A percentile compares a stretch with the other conserved stretches of the same genome.
These are phyloP conservation scores for Pseudogymnoascus sp. DNA, from an alignment of 2,329 filamentous ascomycete genomes.

Conservation along the genomic window DNA sequence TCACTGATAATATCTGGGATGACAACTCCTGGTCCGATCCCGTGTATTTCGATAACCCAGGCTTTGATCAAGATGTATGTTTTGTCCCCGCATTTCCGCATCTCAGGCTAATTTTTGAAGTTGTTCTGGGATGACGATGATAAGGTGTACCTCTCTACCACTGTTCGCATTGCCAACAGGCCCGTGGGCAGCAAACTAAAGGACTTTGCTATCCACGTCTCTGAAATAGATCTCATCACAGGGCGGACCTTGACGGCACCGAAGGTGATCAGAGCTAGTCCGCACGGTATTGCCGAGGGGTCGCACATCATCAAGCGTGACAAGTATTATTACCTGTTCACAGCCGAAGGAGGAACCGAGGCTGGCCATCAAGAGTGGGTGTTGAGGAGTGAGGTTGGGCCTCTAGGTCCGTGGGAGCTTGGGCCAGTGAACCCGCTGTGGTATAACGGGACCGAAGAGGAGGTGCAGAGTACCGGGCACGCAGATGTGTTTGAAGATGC, in stretches of 20 bases:
- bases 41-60: constrained; percentile 47
- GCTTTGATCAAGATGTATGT: constrained; percentile 47
- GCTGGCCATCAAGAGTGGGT: constrained; percentile 49
- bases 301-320: constrained; percentile 35
- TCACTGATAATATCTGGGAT: constrained; percentile 43
- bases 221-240: constrained; percentile 39
- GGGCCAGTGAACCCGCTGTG: constrained; percentile 40
- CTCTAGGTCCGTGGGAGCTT: constrained; percentile 45
- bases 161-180: constrained; percentile 28
- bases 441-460: constrained; percentile 37
- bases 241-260: constrained; percentile 37
- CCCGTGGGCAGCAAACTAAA: constrained; percentile 36
- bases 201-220: constrained; percentile 47
- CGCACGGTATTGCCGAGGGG: constrained; percentile 39
- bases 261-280: constrained; percentile 33
- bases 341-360: constrained; percentile 28
- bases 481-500: constrained; percentile 42
- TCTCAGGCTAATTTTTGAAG: constrained; percentile 13
- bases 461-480: constrained; percentile 31
- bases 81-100: constrained; percentile 26
- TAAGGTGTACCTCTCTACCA: constrained; percentile 44
- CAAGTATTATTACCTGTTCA: constrained; percentile 36
- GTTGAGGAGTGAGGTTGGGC: constrained; percentile 38
- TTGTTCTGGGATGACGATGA: constrained; percentile 46
- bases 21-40: constrained; percentile 47